Evolutionary conservation across 129 eudicot genomes (phyloP).

Genomic region (Glebionis coronaria): DNA sequence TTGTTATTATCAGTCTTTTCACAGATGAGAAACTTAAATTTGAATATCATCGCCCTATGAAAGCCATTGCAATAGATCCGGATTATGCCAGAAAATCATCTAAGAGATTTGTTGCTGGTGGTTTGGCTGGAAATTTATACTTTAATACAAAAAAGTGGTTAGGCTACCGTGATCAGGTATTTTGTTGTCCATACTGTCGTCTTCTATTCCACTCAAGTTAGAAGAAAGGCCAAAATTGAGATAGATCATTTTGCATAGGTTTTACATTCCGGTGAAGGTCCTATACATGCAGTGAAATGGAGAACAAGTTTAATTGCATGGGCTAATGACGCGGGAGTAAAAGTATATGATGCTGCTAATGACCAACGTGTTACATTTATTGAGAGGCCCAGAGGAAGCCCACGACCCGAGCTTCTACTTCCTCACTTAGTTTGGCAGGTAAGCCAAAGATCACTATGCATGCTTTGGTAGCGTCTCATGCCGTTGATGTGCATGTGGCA

Average conservation of each 20-base stretch:
- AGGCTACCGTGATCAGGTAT: conserved; percentile 95
- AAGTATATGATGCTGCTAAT: conserved; percentile 91
- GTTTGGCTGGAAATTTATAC: conserved; percentile 87
- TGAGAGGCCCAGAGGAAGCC: conserved; percentile 95
- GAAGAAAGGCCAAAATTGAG: conserved; percentile 2
- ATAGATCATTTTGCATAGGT: conserved; percentile 38
- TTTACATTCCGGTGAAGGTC: conserved; percentile 98
- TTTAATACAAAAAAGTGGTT: conserved; percentile 82
- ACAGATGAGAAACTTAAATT: conserved; percentile 81
- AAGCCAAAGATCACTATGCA: not conserved
- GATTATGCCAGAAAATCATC: conserved; percentile 78
- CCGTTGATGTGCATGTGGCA: no score
- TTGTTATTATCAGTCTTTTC: conserved; percentile 83
- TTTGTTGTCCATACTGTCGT: conserved; percentile 19
- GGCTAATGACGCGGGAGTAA: conserved; percentile 97
- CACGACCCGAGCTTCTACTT: conserved; percentile 90
- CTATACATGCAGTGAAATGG: conserved; percentile 96
- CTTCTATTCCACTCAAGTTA: not conserved
- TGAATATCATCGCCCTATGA: conserved; percentile 98
- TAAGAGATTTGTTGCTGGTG: conserved; percentile 93
- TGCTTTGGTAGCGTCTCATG: no score
- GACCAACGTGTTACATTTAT: conserved; percentile 89
- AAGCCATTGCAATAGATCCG: conserved; percentile 92
- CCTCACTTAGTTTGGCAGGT: conserved; percentile 99
- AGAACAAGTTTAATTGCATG: conserved; percentile 89